A percentile compares a stretch with the other conserved stretches of the same genome.
Evolutionary conservation across 2,329 filamentous ascomycete species (phyloP).

Genomic region (Fusarium multiceps): DNA sequence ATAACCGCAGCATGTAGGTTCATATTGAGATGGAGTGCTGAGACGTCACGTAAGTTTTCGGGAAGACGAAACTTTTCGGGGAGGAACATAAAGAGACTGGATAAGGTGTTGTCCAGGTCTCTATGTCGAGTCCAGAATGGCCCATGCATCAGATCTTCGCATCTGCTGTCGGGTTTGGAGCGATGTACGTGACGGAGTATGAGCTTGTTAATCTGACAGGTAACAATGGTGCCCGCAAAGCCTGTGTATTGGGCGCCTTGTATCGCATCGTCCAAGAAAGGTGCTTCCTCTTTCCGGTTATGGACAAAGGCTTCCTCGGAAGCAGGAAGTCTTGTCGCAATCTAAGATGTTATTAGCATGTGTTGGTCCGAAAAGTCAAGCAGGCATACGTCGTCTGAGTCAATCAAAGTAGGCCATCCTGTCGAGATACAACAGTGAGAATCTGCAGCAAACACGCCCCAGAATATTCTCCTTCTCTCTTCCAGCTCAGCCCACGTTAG

Average conservation of each 20-base stretch:
- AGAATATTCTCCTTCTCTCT: slow-evolving; percentile 86
- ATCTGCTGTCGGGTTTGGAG: slow-evolving; percentile 74
- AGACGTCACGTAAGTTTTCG: slow-evolving; percentile 72
- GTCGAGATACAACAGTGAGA: slow-evolving; percentile 89
- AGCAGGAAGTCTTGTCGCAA: slow-evolving; percentile 82
- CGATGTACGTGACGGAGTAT: slow-evolving; percentile 86
- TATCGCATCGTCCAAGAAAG: slow-evolving; percentile 73
- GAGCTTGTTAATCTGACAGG: slow-evolving; percentile 82
- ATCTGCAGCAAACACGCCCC: slow-evolving; percentile 85
- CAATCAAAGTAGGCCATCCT: slow-evolving; percentile 87
- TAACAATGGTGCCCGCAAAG: slow-evolving; percentile 77
- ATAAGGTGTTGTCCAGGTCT: slow-evolving; percentile 81
- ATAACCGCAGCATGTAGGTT: slow-evolving; percentile 89
- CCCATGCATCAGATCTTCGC: slow-evolving; percentile 78
- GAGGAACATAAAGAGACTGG: slow-evolving; percentile 81
- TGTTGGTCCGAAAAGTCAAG: background rate
- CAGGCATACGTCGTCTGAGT: slow-evolving; percentile 71
- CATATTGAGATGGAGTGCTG: slow-evolving; percentile 86
- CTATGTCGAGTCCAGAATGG: slow-evolving; percentile 89
- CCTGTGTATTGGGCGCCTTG: slow-evolving; percentile 72
- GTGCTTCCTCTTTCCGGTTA: slow-evolving; percentile 71
- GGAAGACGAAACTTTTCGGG: slow-evolving; percentile 81
- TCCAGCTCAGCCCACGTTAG: slow-evolving; percentile 81
- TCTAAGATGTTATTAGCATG: slow-evolving; percentile 52
- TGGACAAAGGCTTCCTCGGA: slow-evolving; percentile 80